Base-by-base conservation (phyloP, 306 rosid genomes). In the Gillenia trifoliata region DNA sequence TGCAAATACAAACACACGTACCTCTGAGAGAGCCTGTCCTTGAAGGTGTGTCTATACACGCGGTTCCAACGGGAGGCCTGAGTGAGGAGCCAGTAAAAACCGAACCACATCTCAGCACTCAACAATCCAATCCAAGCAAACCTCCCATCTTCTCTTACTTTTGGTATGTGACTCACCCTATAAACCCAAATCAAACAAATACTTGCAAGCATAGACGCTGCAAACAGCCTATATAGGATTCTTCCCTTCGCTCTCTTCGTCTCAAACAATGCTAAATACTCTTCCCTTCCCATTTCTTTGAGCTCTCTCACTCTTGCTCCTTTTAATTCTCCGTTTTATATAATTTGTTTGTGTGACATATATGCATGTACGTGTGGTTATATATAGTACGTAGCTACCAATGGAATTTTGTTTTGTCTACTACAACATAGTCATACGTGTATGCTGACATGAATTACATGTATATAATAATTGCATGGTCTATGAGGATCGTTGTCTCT, bases 81-180 rank as follows among this genome's bases (percentile, higher is more conserved):
- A 72, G 84, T 79, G 77, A 89, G 76, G n/a, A 91, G 0, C 94
- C 94, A 91, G 60, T 89, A 87, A 57, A 91, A 72, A 6, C 89
- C 80, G 43, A 89, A 91, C 92, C 95, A 91, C 3, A 89, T 40
- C 30, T 91, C 95, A 28, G 95, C 85, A 68, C 15, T 79, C 60
- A 89, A 38, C 88, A 91, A 19, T 15, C 85, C 89, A 56, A 89
- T 15, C 90, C 91, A 89, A 5, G 15, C 82, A 88, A 74, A 81
- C 40, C 76, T 81, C 31, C 77, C 84, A 67, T 52, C 77, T 49
- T 65, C 74, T 64, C 47, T 72, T 3, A 64, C 66, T 74, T 20
- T 36, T 43, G 75, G 81, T 41, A 79, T 60, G 54, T 83, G 76
- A 8, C 10, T 83, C n/a, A 77, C 70, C 66, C 97, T 91, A 30